Evolutionary conservation across 495 filamentous ascomycete genomes (phyloP), one percentile per base, ranked within the genome.

Genomic region (Lasiosphaeria ovina): DNA sequence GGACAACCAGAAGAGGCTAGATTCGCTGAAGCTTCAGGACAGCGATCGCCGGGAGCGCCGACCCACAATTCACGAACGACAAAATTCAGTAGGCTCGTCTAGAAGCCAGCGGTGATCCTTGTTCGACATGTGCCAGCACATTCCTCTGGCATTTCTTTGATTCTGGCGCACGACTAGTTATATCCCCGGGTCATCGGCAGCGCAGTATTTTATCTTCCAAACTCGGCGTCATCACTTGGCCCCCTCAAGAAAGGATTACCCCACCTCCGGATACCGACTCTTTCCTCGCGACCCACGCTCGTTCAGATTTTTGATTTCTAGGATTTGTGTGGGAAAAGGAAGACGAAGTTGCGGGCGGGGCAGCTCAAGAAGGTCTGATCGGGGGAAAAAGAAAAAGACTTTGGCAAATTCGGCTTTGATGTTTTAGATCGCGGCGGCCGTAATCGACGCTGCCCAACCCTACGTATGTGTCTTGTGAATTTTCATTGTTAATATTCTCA

Each of bases 1-100:
- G 61, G 92, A 96, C 62, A 95, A 86, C 70, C 87, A 91, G 73
- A 87, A 90, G 72, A 83, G 90, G 60, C 76, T 97, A 58, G 89
- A 95, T 74, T 89, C 89, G 35, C 74, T 97, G 62, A 90, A 92
- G 72, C 75, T 97, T 63, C 88, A 92, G 63, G 92, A 97, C 64
- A 72, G 72, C 38, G 77, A 81, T 47, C 72, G 77, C 49, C 65
- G 72, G 35, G 76, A 76, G 34, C 77, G 79, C 40, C 78, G 76
- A 7, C 72, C 76, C n/a, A 66, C 67, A 6, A 62, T 66, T 36
- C 77, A 79, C 54, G 80, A 82, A 60, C 78, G 80, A 57, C 79
- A 81, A 63, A 76, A 73, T 61, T 81, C 79, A 48, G 76, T 76
- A 54, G 73, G 77, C 42, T 81, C 79, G n/a, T 72, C 75, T 24